Evolutionary conservation across 2,329 filamentous ascomycete species (phyloP).

Genomic region (Hypoxylon sp.): DNA sequence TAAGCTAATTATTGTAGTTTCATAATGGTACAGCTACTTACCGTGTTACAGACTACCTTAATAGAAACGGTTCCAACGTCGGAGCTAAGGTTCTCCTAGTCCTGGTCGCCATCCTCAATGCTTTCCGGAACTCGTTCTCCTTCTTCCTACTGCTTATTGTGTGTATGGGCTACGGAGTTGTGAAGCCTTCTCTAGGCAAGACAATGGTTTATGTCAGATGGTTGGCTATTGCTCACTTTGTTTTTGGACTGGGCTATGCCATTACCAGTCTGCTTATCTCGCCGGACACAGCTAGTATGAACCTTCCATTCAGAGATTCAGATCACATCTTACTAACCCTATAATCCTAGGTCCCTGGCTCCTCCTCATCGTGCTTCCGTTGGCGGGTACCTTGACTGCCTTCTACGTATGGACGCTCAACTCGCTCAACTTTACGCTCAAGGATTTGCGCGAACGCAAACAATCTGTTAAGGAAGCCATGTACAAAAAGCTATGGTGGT

Average conservation of each 20-base stretch:
- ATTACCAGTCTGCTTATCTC: constrained; percentile 90
- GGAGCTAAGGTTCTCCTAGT: constrained; percentile 90
- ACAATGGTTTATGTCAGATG: constrained; percentile 96
- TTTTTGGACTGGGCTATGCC: constrained; percentile 94
- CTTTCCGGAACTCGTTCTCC: constrained; percentile 95
- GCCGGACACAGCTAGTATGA: constrained; percentile 82
- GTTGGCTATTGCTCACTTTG: constrained; percentile 91
- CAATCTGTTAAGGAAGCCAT: constrained; percentile 93
- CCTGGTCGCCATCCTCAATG: constrained; percentile 92
- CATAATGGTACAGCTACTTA: constrained; percentile 50
- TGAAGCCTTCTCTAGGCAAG: constrained; percentile 90
- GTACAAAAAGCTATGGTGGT: constrained; percentile 99
- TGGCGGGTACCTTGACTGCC: constrained; percentile 91
- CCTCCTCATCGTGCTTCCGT: constrained; percentile 90
- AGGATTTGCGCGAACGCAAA: constrained; percentile 94
- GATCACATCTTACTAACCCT: constrained; percentile 43
- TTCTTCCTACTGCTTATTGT: constrained; percentile 98
- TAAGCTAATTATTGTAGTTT: constrained; percentile 56
- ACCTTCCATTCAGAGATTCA: background rate
- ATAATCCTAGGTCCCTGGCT: constrained; percentile 79
- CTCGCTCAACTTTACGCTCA: constrained; percentile 93
- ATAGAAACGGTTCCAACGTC: constrained; percentile 86
- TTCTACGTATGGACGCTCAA: constrained; percentile 99
- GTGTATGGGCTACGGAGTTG: constrained; percentile 99
- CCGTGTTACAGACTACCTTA: constrained; percentile 82